These are phyloP conservation scores for Globisporangium recalcitrans DNA, from an alignment of 352 stramenopile genomes.

Conservation along the genomic window DNA sequence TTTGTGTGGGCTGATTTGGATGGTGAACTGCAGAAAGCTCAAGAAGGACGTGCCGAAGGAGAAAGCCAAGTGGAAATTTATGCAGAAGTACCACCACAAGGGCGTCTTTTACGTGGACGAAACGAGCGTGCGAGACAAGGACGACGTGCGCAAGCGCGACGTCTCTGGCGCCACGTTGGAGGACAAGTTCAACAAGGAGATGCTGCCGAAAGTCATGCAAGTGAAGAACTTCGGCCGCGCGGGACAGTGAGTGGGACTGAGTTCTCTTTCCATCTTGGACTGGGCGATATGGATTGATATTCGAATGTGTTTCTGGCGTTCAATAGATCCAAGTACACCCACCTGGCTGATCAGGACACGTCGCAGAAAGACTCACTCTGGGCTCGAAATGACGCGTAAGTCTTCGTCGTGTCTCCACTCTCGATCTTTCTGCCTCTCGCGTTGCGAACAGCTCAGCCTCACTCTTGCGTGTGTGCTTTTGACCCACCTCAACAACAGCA, in stretches of 20 bases:
- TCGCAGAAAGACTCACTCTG: conserved; percentile 75
- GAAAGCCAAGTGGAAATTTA: conserved; percentile 90
- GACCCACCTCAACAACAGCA: too few relatives aligned
- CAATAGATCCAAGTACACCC: conserved; percentile 97
- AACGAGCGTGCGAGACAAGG: conserved; percentile 79
- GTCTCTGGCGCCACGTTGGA: conserved; percentile 86
- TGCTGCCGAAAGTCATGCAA: conserved; percentile 95
- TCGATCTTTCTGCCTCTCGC: neutral
- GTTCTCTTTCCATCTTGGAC: too few relatives aligned
- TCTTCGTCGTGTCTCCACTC: neutral
- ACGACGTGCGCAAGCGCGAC: conserved; percentile 91
- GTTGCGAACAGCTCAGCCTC: too few relatives aligned
- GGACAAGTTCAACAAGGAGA: conserved; percentile 92
- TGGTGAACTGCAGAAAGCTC: conserved; percentile 55
- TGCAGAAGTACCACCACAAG: conserved; percentile 99
- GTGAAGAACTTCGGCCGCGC: conserved; percentile 98
- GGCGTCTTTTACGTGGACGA: conserved; percentile 98
- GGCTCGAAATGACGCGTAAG: conserved; percentile 59
- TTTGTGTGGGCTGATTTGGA: neutral
- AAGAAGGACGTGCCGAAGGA: conserved; percentile 76
- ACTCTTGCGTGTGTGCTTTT: too few relatives aligned
- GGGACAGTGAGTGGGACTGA: conserved; percentile 82
- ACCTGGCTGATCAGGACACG: conserved; percentile 97
- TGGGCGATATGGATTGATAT: too few relatives aligned
- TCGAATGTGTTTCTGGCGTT: too few relatives aligned